Evolutionary conservation across 768 basidiomycete genomes (phyloP).

Genomic region (Leccinum uliginosum): DNA sequence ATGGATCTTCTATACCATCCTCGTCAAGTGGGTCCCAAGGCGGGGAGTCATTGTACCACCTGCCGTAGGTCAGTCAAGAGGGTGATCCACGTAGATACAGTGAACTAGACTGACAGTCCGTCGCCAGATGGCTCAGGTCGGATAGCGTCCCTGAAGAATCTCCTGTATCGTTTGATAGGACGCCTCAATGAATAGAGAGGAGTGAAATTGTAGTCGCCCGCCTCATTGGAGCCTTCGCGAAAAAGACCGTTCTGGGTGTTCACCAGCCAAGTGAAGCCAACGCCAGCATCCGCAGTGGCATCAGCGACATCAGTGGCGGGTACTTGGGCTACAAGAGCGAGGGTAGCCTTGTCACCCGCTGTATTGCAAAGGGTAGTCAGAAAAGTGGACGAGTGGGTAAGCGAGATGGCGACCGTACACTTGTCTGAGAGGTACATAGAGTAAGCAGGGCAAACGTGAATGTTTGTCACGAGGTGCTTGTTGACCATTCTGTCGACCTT

Average conservation of each 20-base stretch:
- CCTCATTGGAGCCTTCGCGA: slow-evolving; percentile 15
- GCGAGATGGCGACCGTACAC: slow-evolving; percentile 1
- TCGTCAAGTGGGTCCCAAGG: slow-evolving; percentile 30
- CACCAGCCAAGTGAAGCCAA: slow-evolving; percentile 15
- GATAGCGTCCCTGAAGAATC: slow-evolving; percentile 17
- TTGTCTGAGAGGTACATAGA: slow-evolving; percentile 32
- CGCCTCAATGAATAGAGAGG: slow-evolving; percentile 20
- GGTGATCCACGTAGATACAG: neutral
- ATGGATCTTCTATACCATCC: slow-evolving; percentile 22
- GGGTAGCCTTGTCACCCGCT: slow-evolving; percentile 22
- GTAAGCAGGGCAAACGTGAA: slow-evolving; percentile 29
- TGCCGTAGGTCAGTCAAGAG: neutral
- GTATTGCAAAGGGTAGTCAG: neutral
- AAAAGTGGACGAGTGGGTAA: neutral
- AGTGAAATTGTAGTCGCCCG: slow-evolving; percentile 14
- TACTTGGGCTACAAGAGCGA: slow-evolving; percentile 17
- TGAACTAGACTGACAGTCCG: slow-evolving; percentile 14
- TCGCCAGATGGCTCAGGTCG: slow-evolving; percentile 13
- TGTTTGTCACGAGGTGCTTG: slow-evolving; percentile 31
- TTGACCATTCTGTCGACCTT: slow-evolving; percentile 23
- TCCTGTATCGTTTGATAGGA: slow-evolving; percentile 4
- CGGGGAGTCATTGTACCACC: slow-evolving; percentile 16
- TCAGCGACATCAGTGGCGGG: slow-evolving; percentile 1
- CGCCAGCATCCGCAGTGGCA: neutral
- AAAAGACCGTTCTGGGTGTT: slow-evolving; percentile 16